These are phyloP conservation scores for Cladosporium sp. DNA, from an alignment of 2,329 filamentous ascomycete species.

Conservation along the genomic window DNA sequence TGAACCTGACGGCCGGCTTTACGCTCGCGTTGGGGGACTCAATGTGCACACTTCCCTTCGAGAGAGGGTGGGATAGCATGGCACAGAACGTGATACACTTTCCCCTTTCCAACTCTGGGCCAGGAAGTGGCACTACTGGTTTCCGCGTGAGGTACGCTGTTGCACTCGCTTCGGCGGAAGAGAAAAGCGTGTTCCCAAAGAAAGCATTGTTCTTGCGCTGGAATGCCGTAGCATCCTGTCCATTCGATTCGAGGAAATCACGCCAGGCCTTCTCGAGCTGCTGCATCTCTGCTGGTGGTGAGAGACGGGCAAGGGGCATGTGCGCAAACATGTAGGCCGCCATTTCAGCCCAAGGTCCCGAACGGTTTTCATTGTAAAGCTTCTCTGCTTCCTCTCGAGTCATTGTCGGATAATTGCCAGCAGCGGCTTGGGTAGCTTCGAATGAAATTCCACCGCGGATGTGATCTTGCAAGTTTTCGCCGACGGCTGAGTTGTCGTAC, in stretches of 20 bases:
- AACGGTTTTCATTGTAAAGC: constrained; percentile 16
- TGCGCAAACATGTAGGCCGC: constrained; percentile 17
- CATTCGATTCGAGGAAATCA: constrained; percentile 11
- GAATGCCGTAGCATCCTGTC: constrained; percentile 12
- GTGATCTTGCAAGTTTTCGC: constrained; percentile 29
- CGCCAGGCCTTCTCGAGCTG: constrained; percentile 17
- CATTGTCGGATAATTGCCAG: background rate
- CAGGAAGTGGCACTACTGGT: background rate
- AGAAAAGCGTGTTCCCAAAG: constrained; percentile 15
- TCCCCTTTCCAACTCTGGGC: constrained; percentile 4
- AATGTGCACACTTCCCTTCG: constrained; percentile 26
- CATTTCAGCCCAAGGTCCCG: constrained; percentile 18
- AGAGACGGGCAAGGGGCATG: constrained; percentile 19
- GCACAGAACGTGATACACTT: constrained; percentile 22
- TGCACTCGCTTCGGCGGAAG: constrained; percentile 21
- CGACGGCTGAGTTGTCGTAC: constrained; percentile 20
- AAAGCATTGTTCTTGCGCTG: constrained; percentile 15
- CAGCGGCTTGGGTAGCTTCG: constrained; percentile 21
- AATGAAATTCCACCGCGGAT: constrained; percentile 16
- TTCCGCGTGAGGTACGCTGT: constrained; percentile 17
- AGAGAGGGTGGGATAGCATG: constrained; percentile 25
- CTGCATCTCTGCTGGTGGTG: constrained; percentile 18
- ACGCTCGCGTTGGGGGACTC: constrained; percentile 14
- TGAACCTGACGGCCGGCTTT: constrained; percentile 24
- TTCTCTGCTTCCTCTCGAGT: constrained; percentile 11